phyloP scores from a whole-genome alignment of 202 grass and related monocot genomes.

The Cymbopogon flexuosus region DNA sequence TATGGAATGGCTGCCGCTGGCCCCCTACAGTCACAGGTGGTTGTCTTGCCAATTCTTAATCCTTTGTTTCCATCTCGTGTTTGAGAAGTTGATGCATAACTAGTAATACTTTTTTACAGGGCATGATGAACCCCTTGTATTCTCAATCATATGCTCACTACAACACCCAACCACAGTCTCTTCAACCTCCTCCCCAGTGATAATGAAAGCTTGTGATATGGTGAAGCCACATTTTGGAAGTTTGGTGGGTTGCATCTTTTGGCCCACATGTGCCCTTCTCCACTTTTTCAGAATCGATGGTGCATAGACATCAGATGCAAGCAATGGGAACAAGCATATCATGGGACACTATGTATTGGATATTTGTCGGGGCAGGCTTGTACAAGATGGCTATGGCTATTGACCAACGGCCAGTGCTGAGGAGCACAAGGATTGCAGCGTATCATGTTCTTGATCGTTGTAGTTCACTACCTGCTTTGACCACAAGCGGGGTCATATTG shows the following conservation, averaged over 20 bases:
- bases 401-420: constrained; percentile 29
- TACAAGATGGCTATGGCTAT: constrained; percentile 40
- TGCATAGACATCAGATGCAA: constrained; percentile 43
- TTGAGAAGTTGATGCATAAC: background rate
- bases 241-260: constrained; percentile 54
- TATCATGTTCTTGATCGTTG: constrained; percentile 34
- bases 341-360: constrained; percentile 34
- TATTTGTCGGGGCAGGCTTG: constrained; percentile 34
- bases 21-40: constrained; percentile 87
- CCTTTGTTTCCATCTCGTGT: background rate
- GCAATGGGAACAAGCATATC: constrained; percentile 32
- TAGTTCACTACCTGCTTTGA: constrained; percentile 26
- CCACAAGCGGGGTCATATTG: constrained; percentile 19
- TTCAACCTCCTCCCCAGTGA: constrained; percentile 84
- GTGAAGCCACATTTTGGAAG: constrained; percentile 49
- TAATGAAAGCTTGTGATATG: constrained; percentile 44
- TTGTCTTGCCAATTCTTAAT: background rate
- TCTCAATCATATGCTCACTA: constrained; percentile 86
- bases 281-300: constrained; percentile 24
- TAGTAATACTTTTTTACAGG: constrained; percentile 40
- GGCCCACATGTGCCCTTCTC: constrained; percentile 51
- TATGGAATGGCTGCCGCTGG: constrained; percentile 60
- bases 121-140: constrained; percentile 79
- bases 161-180: constrained; percentile 79
- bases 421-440: constrained; percentile 29